Evolutionary conservation across 305 asterid species (phyloP).

Genomic region (Fraxinus albicans): DNA sequence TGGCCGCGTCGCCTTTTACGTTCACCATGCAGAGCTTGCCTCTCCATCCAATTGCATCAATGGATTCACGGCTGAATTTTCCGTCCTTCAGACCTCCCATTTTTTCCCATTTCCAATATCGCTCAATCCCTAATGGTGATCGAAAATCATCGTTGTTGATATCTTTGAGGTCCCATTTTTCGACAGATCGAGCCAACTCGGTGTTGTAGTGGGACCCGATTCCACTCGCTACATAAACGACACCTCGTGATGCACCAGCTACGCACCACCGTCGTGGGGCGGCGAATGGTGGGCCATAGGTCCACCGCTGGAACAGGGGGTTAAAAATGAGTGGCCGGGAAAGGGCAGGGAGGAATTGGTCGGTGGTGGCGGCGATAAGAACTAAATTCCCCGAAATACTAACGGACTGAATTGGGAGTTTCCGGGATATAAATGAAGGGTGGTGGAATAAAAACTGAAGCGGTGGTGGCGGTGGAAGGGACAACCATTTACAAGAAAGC

Average conservation of each 20-base stretch:
- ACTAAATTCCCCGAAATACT: conserved; percentile 54
- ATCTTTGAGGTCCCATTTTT: conserved; percentile 54
- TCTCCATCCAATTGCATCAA: conserved; percentile 77
- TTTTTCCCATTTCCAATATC: conserved; percentile 56
- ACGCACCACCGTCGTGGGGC: conserved; percentile 88
- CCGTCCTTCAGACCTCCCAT: conserved; percentile 51
- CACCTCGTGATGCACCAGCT: conserved; percentile 44
- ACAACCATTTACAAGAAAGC: conserved; percentile 51
- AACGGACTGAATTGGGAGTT: conserved; percentile 63
- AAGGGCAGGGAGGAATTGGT: conserved; percentile 62
- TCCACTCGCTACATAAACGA: conserved; percentile 73
- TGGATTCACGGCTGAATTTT: conserved; percentile 74
- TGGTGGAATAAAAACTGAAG: conserved; percentile 56
- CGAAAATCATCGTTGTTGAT: not conserved
- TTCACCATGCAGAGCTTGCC: conserved; percentile 87
- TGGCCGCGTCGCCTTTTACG: conserved; percentile 68
- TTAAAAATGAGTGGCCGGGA: conserved; percentile 60
- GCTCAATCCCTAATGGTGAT: not conserved
- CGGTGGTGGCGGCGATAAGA: conserved; percentile 72
- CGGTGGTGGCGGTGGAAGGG: conserved; percentile 48
- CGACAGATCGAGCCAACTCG: conserved; percentile 66
- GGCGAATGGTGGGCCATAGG: conserved; percentile 49
- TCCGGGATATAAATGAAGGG: conserved; percentile 77
- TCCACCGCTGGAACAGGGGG: conserved; percentile 48
- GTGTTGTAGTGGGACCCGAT: conserved; percentile 64